These are phyloP conservation scores for Microstroma glucosiphilum DNA, from an alignment of 1,284 basidiomycete species.

Conservation along the genomic window DNA sequence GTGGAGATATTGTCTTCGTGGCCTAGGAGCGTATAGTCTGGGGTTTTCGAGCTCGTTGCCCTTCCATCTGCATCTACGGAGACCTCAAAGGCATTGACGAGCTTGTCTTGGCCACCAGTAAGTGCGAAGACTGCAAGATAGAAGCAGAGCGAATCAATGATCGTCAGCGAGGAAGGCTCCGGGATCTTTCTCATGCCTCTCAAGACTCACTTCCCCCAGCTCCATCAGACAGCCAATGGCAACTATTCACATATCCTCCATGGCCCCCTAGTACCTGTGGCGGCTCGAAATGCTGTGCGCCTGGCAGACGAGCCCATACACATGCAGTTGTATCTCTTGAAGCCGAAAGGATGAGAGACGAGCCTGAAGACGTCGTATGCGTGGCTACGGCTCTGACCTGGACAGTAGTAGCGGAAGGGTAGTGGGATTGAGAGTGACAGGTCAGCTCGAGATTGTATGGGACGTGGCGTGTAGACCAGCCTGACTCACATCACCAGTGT, in stretches of 20 bases:
- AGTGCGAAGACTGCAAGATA: constrained; percentile 24
- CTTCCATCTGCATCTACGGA: constrained; percentile 14
- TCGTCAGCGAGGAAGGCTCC: constrained; percentile 2
- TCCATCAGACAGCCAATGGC: constrained; percentile 22
- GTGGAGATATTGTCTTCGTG: constrained; percentile 88
- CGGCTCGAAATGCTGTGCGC: constrained; percentile 9
- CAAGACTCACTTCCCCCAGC: constrained; percentile 12
- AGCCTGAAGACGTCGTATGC: constrained; percentile 14
- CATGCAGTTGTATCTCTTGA: constrained; percentile 26
- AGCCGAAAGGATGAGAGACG: constrained; percentile 27
- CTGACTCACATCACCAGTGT: constrained; percentile 32
- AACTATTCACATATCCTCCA: constrained; percentile 45
- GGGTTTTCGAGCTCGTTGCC: constrained; percentile 15
- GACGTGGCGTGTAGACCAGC: background rate
- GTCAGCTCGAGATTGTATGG: background rate
- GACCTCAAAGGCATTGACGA: constrained; percentile 41
- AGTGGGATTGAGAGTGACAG: background rate
- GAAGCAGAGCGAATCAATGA: background rate
- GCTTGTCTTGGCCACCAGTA: constrained; percentile 42
- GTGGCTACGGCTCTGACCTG: constrained; percentile 35
- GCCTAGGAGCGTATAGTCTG: constrained; percentile 55
- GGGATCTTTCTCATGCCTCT: background rate
- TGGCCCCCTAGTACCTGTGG: constrained; percentile 27
- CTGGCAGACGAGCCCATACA: constrained; percentile 20
- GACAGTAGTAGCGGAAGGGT: background rate